Percentiles rank a stretch among this genome's conserved stretches.
These are phyloP conservation scores for Fonsecaea multimorphosa DNA, from an alignment of 2,329 filamentous ascomycete species.

Conservation along the genomic window DNA sequence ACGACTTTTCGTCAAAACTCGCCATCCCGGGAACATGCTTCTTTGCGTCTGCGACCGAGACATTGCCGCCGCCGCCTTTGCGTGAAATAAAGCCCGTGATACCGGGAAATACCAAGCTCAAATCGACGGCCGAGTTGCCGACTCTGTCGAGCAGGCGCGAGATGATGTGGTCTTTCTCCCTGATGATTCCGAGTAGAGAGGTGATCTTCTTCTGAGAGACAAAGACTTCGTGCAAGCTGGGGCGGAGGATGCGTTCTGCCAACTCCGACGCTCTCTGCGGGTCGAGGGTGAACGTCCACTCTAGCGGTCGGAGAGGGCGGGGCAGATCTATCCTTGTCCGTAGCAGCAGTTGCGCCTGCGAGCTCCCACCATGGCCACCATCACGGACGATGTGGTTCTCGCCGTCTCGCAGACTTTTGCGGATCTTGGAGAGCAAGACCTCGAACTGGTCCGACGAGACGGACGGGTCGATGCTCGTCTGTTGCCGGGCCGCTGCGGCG, in stretches of 20 bases:
- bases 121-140: constrained; percentile 61
- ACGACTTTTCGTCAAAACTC: constrained; percentile 58
- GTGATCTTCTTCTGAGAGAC: constrained; percentile 56
- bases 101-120: constrained; percentile 64
- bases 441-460: constrained; percentile 62
- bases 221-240: constrained; percentile 58
- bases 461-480: constrained; percentile 65
- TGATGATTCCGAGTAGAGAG: constrained; percentile 57
- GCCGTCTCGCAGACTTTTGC: constrained; percentile 52
- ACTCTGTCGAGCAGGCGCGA: constrained; percentile 64
- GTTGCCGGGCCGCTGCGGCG: constrained; percentile 54
- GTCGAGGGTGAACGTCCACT: constrained; percentile 59
- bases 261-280: constrained; percentile 50
- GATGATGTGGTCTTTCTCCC: constrained; percentile 65
- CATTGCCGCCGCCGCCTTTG: constrained; percentile 52
- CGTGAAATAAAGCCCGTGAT: constrained; percentile 54
- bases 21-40: constrained; percentile 61
- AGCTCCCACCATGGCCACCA: constrained; percentile 40
- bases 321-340: constrained; percentile 59
- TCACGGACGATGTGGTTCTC: constrained; percentile 36
- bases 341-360: constrained; percentile 53
- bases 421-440: constrained; percentile 63
- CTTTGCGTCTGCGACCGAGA: constrained; percentile 56
- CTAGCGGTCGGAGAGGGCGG: constrained; percentile 58
- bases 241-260: constrained; percentile 59